Conservation (phyloP, 2,329 filamentous ascomycete species). For the Sphaerulina vaccinii region DNA sequence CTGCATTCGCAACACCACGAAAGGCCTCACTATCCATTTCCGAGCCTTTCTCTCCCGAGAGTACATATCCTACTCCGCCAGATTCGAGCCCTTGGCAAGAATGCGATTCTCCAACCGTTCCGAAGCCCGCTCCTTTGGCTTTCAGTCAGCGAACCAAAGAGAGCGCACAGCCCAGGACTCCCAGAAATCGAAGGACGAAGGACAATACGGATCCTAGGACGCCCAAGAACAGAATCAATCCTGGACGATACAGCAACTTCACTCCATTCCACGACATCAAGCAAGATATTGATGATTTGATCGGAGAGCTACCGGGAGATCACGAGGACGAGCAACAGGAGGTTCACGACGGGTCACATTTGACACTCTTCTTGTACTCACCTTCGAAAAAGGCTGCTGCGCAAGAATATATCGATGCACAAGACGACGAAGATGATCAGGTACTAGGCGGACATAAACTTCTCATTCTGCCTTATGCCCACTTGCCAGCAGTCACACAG, state of each 20-base stretch:
- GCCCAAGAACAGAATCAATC: neutral
- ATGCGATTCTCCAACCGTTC: neutral
- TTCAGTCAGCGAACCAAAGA: neutral
- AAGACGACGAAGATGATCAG: neutral
- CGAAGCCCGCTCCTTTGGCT: neutral
- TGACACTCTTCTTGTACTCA: constrained; percentile 8
- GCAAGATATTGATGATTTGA: constrained; percentile 3
- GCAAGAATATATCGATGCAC: neutral
- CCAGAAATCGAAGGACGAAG: too few relatives aligned
- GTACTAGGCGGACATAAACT: neutral
- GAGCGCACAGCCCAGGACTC: too few relatives aligned
- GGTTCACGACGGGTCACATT: neutral
- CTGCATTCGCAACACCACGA: too few relatives aligned
- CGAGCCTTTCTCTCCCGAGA: neutral
- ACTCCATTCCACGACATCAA: constrained; percentile 12
- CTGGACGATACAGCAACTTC: neutral
- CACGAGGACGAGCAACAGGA: neutral
- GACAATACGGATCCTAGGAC: neutral
- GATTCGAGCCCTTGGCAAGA: neutral
- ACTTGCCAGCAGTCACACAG: neutral
- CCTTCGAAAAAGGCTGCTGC: neutral
- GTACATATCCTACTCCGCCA: constrained; percentile 1
- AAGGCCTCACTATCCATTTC: neutral
- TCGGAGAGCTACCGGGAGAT: neutral
- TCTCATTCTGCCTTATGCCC: neutral